These are phyloP conservation scores for Gossypium gossypioides DNA, from an alignment of 441 rosid genomes.

Conservation along the genomic window DNA sequence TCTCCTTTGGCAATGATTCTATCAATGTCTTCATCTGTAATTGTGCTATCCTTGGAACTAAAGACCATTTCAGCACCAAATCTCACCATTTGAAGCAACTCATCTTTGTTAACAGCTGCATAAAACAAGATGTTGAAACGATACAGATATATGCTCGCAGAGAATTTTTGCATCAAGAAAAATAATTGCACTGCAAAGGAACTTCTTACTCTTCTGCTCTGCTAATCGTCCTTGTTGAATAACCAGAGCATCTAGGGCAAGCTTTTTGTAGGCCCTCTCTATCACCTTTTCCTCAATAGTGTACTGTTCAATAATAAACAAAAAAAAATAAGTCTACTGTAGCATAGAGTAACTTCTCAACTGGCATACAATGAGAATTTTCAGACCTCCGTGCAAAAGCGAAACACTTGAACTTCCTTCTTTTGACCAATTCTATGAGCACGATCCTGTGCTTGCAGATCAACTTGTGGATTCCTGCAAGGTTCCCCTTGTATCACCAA, in stretches of 20 bases:
- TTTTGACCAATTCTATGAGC: constrained; percentile 99
- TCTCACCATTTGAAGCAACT: constrained; percentile 97
- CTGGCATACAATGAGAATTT: constrained; percentile 9
- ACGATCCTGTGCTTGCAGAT: constrained; percentile 98
- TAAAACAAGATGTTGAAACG: constrained; percentile 10
- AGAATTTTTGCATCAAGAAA: neutral
- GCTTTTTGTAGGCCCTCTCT: constrained; percentile 97
- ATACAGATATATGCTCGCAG: neutral
- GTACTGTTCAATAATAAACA: constrained; percentile 44
- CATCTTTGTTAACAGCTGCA: constrained; percentile 97
- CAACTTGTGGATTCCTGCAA: constrained; percentile 97
- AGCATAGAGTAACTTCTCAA: constrained; percentile 1
- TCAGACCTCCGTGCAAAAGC: constrained; percentile 91
- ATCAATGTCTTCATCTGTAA: constrained; percentile 91
- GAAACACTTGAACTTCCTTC: constrained; percentile 99
- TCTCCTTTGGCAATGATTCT: constrained; percentile 97
- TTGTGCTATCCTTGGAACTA: constrained; percentile 96
- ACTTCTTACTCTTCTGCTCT: constrained; percentile 81
- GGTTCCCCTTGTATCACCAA: constrained; percentile 19
- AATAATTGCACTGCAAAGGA: constrained; percentile 3
- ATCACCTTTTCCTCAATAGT: constrained; percentile 99
- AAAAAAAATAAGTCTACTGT: constrained; percentile 2
- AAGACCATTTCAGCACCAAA: constrained; percentile 99
- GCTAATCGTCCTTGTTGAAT: constrained; percentile 98
- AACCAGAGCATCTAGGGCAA: constrained; percentile 96